Base-by-base conservation (phyloP, 495 filamentous ascomycete species). In the Aspergillus baeticus region DNA sequence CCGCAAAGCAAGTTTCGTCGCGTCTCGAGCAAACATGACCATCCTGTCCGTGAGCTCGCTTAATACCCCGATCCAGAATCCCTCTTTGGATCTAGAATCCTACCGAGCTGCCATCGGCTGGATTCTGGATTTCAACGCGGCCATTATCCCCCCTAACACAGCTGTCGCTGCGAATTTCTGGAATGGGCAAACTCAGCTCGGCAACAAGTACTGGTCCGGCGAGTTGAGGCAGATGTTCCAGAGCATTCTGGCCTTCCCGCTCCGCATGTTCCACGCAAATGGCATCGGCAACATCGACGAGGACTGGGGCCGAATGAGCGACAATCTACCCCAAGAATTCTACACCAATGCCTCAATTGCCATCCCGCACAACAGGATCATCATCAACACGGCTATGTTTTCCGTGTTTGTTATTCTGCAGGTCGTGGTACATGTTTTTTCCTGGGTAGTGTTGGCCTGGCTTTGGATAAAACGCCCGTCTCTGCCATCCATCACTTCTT, bases 61-160 rank as follows among this genome's bases (percentile, higher is more conserved):
- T n/a, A 7, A 14, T 14, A 14, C 15, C 13, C 42, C 42, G 13
- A 23, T 22, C 5, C 42, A 20, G 14, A 21, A 20, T 14, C 6
- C 3, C 10, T 20, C 15, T 14, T 18, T 45, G 5, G 26, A 47
- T 22, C 44, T 47, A 5, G 10, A 22, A 11, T 10, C 26, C 26
- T 47, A n/a, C 13, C 44, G 44, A 13, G n/a, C 15, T 29, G 44
- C 44, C 21, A 14, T 47, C 10, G 13, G 6, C 44, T 47, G 44
- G 44, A 47, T 47, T n/a, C 44, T 47, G 6, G 44, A 47, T 29
- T 47, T 31, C 44, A 47, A 33, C 13, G n/a, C 42, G 13, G 15
- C 42, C 6, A 45, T 21, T 21, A 45, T 45, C 21, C 42, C 42
- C 14, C 15, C 42, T 18, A n/a, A n/a, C 5, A 21, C 42, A 20